A percentile compares a stretch with the other conserved stretches of the same genome.
phyloP scores from a whole-genome alignment of 2,329 filamentous ascomycete genomes.

The Penicillium sp. region DNA sequence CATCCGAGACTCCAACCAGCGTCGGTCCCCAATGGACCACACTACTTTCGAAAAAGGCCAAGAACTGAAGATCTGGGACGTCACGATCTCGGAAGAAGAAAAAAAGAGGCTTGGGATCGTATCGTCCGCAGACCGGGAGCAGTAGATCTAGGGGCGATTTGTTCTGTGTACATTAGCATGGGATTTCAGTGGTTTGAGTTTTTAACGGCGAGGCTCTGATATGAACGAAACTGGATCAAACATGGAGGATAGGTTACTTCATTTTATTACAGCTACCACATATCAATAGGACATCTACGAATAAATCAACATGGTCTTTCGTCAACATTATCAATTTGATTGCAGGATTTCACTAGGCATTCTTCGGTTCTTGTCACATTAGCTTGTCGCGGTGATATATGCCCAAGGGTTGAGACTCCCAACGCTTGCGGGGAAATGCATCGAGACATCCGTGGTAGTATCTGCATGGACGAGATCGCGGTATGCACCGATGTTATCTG shows the following conservation, averaged over 20 bases:
- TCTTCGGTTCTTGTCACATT: not conserved
- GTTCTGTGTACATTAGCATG: constrained; percentile 21
- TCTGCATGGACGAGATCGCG: too few relatives aligned
- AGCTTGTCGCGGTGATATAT: not conserved
- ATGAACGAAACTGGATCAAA: constrained; percentile 4
- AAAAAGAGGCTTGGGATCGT: constrained; percentile 10
- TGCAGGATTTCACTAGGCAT: not conserved
- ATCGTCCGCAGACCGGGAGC: not conserved
- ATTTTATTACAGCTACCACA: not conserved
- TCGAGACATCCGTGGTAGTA: too few relatives aligned
- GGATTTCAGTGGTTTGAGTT: constrained; percentile 3
- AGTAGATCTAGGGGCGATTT: constrained; percentile 1
- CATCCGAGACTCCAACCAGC: constrained; percentile 29
- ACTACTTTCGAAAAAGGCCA: constrained; percentile 38
- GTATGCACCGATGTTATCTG: too few relatives aligned
- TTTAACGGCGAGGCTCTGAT: constrained; percentile 6
- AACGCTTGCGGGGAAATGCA: too few relatives aligned
- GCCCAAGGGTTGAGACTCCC: too few relatives aligned
- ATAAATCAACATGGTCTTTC: not conserved
- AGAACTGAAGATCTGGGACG: constrained; percentile 41
- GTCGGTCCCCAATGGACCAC: constrained; percentile 44
- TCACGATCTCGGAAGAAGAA: constrained; percentile 28
- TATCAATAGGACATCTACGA: constrained; percentile 4
- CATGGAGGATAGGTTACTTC: constrained; percentile 4
- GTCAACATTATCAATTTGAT: not conserved